phyloP scores from a whole-genome alignment of 1,139 yeast genomes.

The Saccharomyces hybrid region DNA sequence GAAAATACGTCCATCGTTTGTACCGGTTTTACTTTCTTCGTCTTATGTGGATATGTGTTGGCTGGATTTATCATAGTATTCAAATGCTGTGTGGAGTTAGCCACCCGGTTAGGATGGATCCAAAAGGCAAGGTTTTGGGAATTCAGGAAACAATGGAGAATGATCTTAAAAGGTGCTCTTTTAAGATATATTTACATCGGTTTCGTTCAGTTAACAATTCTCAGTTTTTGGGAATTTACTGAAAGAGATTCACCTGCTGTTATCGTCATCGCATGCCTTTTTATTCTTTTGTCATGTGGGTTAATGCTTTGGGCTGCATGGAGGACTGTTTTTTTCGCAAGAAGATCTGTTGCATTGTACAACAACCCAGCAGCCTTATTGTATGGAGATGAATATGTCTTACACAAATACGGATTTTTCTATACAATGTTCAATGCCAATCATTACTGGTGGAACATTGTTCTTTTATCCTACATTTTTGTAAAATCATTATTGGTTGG shows the following conservation, averaged over 20 bases:
- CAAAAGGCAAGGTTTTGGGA: conserved; percentile 40
- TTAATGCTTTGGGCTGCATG: conserved; percentile 51
- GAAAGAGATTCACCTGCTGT: conserved; percentile 65
- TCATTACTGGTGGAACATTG: conserved; percentile 69
- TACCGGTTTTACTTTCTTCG: conserved; percentile 68
- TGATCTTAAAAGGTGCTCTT: conserved; percentile 55
- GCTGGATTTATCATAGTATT: conserved; percentile 40
- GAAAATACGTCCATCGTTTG: conserved; percentile 66
- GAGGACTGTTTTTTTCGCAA: conserved; percentile 51
- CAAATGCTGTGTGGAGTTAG: conserved; percentile 43
- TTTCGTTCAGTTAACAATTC: conserved; percentile 57
- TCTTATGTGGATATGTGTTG: conserved; percentile 55
- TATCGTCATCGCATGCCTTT: conserved; percentile 56
- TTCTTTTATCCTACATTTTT: conserved; percentile 46
- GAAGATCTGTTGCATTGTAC: conserved; percentile 41
- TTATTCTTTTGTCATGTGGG: conserved; percentile 46
- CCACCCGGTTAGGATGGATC: conserved; percentile 36
- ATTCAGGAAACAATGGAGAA: conserved; percentile 46
- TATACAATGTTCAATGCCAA: conserved; percentile 71
- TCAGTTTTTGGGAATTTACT: conserved; percentile 69
- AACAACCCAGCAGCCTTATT: conserved; percentile 69
- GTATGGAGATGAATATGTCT: conserved; percentile 56
- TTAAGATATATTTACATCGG: conserved; percentile 66
- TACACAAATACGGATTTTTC: conserved; percentile 65
- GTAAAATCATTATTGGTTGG: conserved; percentile 57